A percentile compares a stretch with the other conserved stretches of the same genome.
Evolutionary conservation across 169 alveolate species (phyloP).

Genomic region (Eimeria brunetti): DNA sequence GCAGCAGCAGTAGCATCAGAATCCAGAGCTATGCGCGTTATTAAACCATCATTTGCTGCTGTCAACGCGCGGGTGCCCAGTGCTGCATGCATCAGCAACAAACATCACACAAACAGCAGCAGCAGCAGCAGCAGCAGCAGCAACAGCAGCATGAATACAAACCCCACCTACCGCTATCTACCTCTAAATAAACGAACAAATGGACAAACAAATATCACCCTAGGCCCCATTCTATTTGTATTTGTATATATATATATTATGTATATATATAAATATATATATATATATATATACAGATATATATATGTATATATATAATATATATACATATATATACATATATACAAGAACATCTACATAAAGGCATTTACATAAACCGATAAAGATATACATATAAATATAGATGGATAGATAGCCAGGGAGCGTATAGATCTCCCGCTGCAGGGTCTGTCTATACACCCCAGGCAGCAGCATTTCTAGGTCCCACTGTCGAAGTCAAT

Average conservation of each 20-base stretch:
- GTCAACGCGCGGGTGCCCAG: slow-evolving; percentile 43
- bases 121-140: neutral
- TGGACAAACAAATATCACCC: no score
- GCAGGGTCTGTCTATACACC: no score
- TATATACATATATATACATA: neutral
- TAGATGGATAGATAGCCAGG: no score
- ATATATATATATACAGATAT: no score
- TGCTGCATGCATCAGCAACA: slow-evolving; percentile 38
- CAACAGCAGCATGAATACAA: neutral
- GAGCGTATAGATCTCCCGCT: neutral
- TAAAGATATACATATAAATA: no score
- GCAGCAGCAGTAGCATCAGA: slow-evolving; percentile 9
- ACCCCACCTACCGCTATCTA: no score
- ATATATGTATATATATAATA: no score
- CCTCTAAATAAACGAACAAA: no score
- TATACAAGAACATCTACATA: neutral
- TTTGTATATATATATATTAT: no score
- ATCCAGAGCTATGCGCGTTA: slow-evolving; percentile 17
- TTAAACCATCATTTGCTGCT: slow-evolving; percentile 51
- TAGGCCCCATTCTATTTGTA: no score
- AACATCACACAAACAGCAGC: neutral
- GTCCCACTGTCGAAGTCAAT: slow-evolving; percentile 51
- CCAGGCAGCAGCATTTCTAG: no score
- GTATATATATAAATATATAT: no score
- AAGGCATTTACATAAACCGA: neutral